Evolutionary conservation across 2,329 filamentous ascomycete genomes (phyloP), one percentile per base, ranked within the genome.

Genomic region (Paraconiothyrium brasiliense): DNA sequence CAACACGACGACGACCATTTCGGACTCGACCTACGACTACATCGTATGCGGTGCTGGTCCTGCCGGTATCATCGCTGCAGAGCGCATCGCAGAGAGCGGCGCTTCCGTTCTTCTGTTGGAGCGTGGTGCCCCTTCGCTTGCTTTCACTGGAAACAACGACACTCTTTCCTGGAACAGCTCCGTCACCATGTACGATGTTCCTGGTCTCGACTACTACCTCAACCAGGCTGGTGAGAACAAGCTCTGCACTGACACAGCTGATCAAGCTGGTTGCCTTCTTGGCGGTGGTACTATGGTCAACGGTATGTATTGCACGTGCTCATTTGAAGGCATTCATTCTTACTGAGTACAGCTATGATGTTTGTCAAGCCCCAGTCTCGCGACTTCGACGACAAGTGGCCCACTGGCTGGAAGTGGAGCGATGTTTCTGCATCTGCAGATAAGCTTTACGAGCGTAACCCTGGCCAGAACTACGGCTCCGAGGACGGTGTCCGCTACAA

Each of bases 311-410:
- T 89, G 88, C 85, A 81, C 72, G 81, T 89, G 27, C 0, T 85
- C 87, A 63, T 81, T 84, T 9, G 73, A 27, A 41, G 24, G 41
- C 41, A 57, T 4, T n/a, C 2, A 7, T 20, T n/a, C 57, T 41
- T 48, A 54, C 46, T 55, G 58, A 43, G 46, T 55, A 47, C 43
- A 60, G 72, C 72, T 16, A 70, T 76, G 68, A 78, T 76, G 71
- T 75, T 69, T 35, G 75, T 78, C 54, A 72, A 61, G 56, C 76
- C 76, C 16, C 71, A 75, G 24, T 67, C 73, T 24, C 62, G 67
- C 7, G 91, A 93, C 73, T 93, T 90, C 80, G 87, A 92, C 71
- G 85, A 87, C 72, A 90, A 90, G 74, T 93, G 91, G 81, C 90
- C 90, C 1, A 66, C 79, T 2, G 90, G 90, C 49, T 93, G 90